These are phyloP conservation scores for Kappamyces sp. DNA, from an alignment of 192 early-diverging fungal genomes.

Conservation along the genomic window DNA sequence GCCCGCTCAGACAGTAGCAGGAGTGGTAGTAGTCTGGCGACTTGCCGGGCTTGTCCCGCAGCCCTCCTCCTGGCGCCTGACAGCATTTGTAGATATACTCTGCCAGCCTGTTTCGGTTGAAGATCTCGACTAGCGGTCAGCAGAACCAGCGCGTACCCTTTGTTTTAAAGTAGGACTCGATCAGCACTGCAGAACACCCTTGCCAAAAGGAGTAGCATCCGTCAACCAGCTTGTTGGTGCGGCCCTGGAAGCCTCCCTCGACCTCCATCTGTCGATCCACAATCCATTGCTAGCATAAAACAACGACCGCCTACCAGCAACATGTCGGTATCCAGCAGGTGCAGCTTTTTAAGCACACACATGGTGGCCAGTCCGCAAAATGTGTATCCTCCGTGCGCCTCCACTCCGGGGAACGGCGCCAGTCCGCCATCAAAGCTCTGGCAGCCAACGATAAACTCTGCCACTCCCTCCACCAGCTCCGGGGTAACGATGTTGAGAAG, in stretches of 20 bases:
- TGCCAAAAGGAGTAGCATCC: slow-evolving; percentile 98
- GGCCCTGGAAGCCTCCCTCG: slow-evolving; percentile 94
- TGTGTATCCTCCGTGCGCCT: slow-evolving; percentile 95
- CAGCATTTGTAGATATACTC: slow-evolving; percentile 85
- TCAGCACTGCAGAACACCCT: slow-evolving; percentile 70
- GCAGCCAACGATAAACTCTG: slow-evolving; percentile 69
- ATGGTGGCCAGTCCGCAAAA: slow-evolving; percentile 88
- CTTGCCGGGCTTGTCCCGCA: slow-evolving; percentile 90
- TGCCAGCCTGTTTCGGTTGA: slow-evolving; percentile 53
- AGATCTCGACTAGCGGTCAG: slow-evolving; percentile 20
- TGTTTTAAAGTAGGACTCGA: slow-evolving; percentile 38
- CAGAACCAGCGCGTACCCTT: slow-evolving; percentile 6
- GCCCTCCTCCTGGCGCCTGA: slow-evolving; percentile 71
- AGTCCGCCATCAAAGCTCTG: slow-evolving; percentile 96
- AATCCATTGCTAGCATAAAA: slow-evolving; percentile 60
- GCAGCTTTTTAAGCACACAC: slow-evolving; percentile 62
- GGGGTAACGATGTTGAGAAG: slow-evolving; percentile 80
- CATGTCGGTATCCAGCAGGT: slow-evolving; percentile 56
- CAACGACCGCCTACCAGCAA: slow-evolving; percentile 40
- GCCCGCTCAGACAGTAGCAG: slow-evolving; percentile 82
- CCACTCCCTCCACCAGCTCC: slow-evolving; percentile 58
- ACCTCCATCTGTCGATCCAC: slow-evolving; percentile 71
- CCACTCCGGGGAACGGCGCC: slow-evolving; percentile 70
- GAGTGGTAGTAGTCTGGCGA: slow-evolving; percentile 91
- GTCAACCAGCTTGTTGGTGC: slow-evolving; percentile 96